Evolutionary conservation across 176 grass and related monocot genomes (phyloP), one percentile per base, ranked within the genome.

Genomic region (Eragrostis nindensis): DNA sequence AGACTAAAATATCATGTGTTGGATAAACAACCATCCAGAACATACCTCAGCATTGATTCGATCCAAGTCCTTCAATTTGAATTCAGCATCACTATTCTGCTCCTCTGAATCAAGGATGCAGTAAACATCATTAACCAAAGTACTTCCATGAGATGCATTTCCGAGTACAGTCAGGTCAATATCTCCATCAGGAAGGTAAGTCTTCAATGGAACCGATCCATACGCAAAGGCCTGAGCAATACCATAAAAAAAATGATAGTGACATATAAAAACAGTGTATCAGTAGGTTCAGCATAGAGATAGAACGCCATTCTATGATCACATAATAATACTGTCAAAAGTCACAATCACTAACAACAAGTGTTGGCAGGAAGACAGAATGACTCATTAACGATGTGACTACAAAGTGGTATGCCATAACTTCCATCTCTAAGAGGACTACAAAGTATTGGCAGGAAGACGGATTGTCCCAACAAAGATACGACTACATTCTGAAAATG

Each of bases 111-210:
- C 65, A 81, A 98, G 88, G 52, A 93, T 50, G 59, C 66, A 82
- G 16, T 73, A 77, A 64, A 98, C 79, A 80, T 98, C 77, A 38
- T 77, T 60, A 53, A 87, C 45, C 42, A 94, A 77, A 80, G 80
- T 83, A 80, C 86, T 86, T 43, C 82, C 81, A 41, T 68, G 56
- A 55, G 82, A 71, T 77, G 81, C 67, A 72, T 82, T 90, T 56
- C 83, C 71, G 47, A 98, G 81, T 73, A 85, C 71, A 50, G 95
- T 98, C 59, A 98, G 86, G 83, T 98, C 95, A 82, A 98, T 84
- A 73, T 98, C 95, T 63, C 95, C 95, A 75, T 98, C 95, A 70
- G 92, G 95, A 75, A 98, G 95, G 49, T 94, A 98, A 74, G 95
- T 94, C 85, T 98, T 98, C 66, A 98, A 77, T 71, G 92, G 95